phyloP scores from a whole-genome alignment of 805 yeast genomes.

The Yamadazyma ubonensis region DNA sequence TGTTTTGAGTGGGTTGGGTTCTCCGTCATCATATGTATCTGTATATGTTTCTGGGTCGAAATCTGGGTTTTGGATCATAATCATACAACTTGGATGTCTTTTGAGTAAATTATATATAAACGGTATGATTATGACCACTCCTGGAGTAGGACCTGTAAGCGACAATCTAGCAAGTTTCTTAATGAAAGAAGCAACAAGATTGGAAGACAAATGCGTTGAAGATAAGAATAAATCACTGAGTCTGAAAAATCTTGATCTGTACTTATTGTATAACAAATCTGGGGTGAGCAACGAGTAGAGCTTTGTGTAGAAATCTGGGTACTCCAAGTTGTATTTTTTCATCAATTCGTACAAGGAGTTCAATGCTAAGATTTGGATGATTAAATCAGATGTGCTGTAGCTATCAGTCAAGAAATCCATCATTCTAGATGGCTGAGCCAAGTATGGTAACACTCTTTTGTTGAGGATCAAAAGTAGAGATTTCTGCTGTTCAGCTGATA shows the following conservation, averaged over 20 bases:
- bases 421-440: constrained; percentile 73
- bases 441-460: constrained; percentile 77
- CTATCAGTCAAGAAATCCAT: constrained; percentile 95
- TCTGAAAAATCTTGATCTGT: constrained; percentile 85
- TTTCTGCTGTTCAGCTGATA: constrained; percentile 60
- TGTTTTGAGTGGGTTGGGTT: constrained; percentile 73
- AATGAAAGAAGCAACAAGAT: constrained; percentile 84
- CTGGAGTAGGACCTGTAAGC: constrained; percentile 80
- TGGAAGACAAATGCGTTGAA: constrained; percentile 83
- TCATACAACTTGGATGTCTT: constrained; percentile 93
- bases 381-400: constrained; percentile 51
- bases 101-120: constrained; percentile 85
- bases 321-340: constrained; percentile 79
- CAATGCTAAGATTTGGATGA: constrained; percentile 73
- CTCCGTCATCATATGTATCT: constrained; percentile 69
- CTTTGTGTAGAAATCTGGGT: constrained; percentile 84
- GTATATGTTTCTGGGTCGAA: constrained; percentile 24
- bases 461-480: constrained; percentile 69
- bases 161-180: constrained; percentile 76
- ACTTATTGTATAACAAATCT: constrained; percentile 69
- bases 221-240: constrained; percentile 80
- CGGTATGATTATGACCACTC: constrained; percentile 85
- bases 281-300: constrained; percentile 79
- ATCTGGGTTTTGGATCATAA: constrained; percentile 64
- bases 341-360: constrained; percentile 87